These are phyloP conservation scores for Scedosporium apiospermum DNA, from an alignment of 2,329 filamentous ascomycete genomes.

Conservation along the genomic window DNA sequence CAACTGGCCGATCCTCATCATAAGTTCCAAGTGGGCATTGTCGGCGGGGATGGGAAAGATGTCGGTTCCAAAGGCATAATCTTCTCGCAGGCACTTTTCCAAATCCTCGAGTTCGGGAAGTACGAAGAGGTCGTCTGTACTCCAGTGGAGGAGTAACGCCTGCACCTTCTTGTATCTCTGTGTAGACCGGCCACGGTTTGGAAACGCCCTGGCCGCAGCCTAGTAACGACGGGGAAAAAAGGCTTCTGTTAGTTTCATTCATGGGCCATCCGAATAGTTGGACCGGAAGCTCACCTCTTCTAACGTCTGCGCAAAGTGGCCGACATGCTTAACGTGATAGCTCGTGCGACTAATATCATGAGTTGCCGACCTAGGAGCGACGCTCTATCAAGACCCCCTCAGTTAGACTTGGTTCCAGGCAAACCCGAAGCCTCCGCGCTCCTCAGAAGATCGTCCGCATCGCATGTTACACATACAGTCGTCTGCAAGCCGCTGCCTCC, in stretches of 20 bases:
- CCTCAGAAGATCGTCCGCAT: not conserved
- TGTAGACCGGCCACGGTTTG: constrained; percentile 40
- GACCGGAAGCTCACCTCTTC: constrained; percentile 35
- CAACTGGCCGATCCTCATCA: constrained; percentile 45
- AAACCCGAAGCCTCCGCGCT: not conserved
- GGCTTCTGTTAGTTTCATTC: not conserved
- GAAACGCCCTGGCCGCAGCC: constrained; percentile 47
- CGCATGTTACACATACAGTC: constrained; percentile 1
- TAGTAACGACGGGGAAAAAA: constrained; percentile 15
- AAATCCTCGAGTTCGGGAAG: constrained; percentile 48
- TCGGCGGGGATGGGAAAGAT: constrained; percentile 49
- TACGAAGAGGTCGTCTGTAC: constrained; percentile 48
- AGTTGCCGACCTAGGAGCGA: constrained; percentile 30
- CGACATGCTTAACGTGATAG: constrained; percentile 48
- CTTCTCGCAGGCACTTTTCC: constrained; percentile 42
- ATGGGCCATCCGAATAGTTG: not conserved
- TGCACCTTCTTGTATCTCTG: constrained; percentile 48
- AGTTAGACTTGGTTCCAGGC: not conserved
- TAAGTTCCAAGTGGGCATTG: constrained; percentile 48
- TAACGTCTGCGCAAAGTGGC: constrained; percentile 42
- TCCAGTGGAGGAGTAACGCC: constrained; percentile 47
- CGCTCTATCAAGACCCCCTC: constrained; percentile 2
- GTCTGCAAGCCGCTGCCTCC: not conserved
- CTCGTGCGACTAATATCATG: constrained; percentile 49
- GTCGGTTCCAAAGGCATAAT: constrained; percentile 48